These are phyloP conservation scores for Colletotrichum tofieldiae DNA, from an alignment of 2,329 filamentous ascomycete genomes.

Conservation along the genomic window DNA sequence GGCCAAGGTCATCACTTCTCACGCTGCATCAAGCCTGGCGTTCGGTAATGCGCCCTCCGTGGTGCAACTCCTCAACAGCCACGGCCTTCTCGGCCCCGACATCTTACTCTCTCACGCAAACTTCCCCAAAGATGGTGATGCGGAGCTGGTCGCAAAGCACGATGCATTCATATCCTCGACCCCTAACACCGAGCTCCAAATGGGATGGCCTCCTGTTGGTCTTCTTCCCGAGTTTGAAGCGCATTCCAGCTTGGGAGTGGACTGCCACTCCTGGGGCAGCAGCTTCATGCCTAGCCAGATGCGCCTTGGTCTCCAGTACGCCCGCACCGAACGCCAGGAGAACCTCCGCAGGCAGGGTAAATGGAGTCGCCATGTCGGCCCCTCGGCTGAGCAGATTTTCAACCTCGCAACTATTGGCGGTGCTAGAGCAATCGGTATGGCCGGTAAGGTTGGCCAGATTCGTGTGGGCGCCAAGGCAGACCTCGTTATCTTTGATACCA, in stretches of 20 bases:
- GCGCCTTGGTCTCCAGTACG: slow-evolving; percentile 48
- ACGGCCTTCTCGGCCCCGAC: slow-evolving; percentile 35
- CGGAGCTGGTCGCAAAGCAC: slow-evolving; percentile 50
- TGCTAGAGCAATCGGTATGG: slow-evolving; percentile 59
- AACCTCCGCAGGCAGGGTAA: slow-evolving; percentile 50
- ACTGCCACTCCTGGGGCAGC: slow-evolving; percentile 46
- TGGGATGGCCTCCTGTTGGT: slow-evolving; percentile 53
- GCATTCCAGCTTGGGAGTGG: slow-evolving; percentile 46
- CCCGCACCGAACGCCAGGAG: slow-evolving; percentile 12
- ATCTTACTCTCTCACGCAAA: slow-evolving; percentile 52
- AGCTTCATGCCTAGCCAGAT: slow-evolving; percentile 34
- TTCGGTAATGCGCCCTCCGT: slow-evolving; percentile 13
- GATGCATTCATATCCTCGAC: slow-evolving; percentile 60
- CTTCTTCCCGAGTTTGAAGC: slow-evolving; percentile 26
- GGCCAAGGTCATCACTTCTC: slow-evolving; percentile 57
- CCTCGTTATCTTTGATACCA: slow-evolving; percentile 62
- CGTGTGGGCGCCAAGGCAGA: slow-evolving; percentile 64
- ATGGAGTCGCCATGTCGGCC: slow-evolving; percentile 27
- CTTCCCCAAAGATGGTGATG: slow-evolving; percentile 50
- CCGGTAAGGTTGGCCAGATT: slow-evolving; percentile 60
- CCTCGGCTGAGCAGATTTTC: slow-evolving; percentile 55
- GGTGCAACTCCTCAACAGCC: slow-evolving; percentile 7
- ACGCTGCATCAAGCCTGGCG: slow-evolving; percentile 16
- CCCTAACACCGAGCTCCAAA: slow-evolving; percentile 67
- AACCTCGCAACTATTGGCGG: slow-evolving; percentile 66